A percentile compares a stretch with the other conserved stretches of the same genome.
These are phyloP conservation scores for Stephanocyclus meneghinianus DNA, from an alignment of 352 stramenopile species.

Conservation along the genomic window DNA sequence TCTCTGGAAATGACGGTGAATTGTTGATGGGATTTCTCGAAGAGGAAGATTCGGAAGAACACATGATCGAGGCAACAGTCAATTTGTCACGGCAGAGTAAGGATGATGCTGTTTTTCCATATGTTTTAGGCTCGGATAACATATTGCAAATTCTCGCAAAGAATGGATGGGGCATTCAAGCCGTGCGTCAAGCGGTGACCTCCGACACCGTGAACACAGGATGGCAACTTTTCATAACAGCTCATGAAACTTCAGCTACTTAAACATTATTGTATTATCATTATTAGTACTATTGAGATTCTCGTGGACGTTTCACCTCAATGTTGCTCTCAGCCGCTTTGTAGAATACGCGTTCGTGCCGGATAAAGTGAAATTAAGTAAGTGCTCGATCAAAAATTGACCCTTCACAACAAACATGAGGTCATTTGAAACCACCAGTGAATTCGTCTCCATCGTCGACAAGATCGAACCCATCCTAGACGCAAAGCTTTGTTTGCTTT, in stretches of 20 bases:
- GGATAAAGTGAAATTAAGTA: too few relatives aligned
- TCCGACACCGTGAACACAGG: background rate
- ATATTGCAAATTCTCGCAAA: constrained; percentile 57
- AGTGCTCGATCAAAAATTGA: background rate
- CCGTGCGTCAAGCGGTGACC: constrained; percentile 7
- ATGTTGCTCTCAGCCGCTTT: too few relatives aligned
- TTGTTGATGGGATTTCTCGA: constrained; percentile 43
- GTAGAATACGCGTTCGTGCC: too few relatives aligned
- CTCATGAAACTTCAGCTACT: constrained; percentile 4
- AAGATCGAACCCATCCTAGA: background rate
- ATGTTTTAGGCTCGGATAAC: constrained; percentile 47
- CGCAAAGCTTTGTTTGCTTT: background rate
- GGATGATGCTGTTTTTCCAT: constrained; percentile 47
- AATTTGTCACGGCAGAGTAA: constrained; percentile 28
- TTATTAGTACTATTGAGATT: background rate
- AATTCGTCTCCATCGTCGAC: too few relatives aligned
- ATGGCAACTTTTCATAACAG: constrained; percentile 48
- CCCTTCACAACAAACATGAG: background rate
- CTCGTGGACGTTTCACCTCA: background rate
- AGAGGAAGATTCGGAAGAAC: constrained; percentile 27
- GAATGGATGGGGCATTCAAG: constrained; percentile 39
- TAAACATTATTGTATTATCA: constrained; percentile 4
- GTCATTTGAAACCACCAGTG: background rate
- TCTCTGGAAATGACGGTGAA: constrained; percentile 66
- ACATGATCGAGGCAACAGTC: constrained; percentile 27